These are phyloP conservation scores for Tolypocladium cylindrosporum DNA, from an alignment of 2,329 filamentous ascomycete species.

Conservation along the genomic window DNA sequence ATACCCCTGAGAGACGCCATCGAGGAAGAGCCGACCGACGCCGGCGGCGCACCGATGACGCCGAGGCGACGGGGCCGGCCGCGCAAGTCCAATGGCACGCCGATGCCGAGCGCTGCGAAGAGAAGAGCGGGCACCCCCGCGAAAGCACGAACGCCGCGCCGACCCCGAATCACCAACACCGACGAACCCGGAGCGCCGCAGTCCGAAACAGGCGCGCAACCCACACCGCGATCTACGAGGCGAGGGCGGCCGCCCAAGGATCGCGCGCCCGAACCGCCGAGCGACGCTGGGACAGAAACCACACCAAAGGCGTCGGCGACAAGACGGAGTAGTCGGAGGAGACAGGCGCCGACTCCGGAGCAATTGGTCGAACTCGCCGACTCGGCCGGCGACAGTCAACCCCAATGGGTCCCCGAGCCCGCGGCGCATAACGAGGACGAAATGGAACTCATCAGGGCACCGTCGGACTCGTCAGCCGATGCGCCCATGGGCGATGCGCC, in stretches of 20 bases:
- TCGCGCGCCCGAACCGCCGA: constrained; percentile 13
- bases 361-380: constrained; percentile 16
- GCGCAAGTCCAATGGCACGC: constrained; percentile 41
- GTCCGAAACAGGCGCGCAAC: constrained; percentile 11
- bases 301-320: constrained; percentile 6
- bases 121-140: constrained; percentile 37
- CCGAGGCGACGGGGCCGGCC: constrained; percentile 36
- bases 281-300: constrained; percentile 11
- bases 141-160: constrained; percentile 20
- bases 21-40: constrained; percentile 19
- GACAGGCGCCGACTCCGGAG: constrained; percentile 14
- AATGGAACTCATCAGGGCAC: constrained; percentile 14
- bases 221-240: constrained; percentile 21
- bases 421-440: constrained; percentile 14
- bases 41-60: constrained; percentile 21
- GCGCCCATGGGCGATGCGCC: constrained; percentile 3
- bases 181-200: constrained; percentile 15
- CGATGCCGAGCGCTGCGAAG: constrained; percentile 32
- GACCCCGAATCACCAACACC: constrained; percentile 20
- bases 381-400: constrained; percentile 8
- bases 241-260: constrained; percentile 20
- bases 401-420: constrained; percentile 4
- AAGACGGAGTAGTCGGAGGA: constrained; percentile 8
- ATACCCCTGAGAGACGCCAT: constrained; percentile 38
- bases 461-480: constrained; percentile 5